These are phyloP conservation scores for Aspergillus fructus DNA, from an alignment of 2,329 filamentous ascomycete species.

Conservation along the genomic window DNA sequence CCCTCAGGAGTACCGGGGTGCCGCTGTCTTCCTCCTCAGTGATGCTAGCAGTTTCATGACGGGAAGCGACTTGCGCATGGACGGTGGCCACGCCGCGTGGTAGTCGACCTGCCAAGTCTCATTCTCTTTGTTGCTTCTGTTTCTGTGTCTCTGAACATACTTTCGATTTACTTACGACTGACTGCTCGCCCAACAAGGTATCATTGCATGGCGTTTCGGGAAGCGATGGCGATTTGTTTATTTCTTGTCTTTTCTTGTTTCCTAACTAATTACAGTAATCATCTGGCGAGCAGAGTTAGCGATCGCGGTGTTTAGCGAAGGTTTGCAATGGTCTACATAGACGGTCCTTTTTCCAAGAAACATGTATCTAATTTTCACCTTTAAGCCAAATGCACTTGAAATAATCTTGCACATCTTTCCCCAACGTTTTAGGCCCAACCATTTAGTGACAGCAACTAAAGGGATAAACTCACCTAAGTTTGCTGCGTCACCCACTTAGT, in stretches of 20 bases:
- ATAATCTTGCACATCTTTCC: not conserved
- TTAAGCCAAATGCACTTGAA: not conserved
- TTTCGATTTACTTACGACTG: not conserved
- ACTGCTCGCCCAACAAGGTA: not conserved
- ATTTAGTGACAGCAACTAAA: constrained; percentile 4
- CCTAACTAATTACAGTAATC: not conserved
- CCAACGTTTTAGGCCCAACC: not conserved
- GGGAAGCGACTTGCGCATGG: constrained; percentile 54
- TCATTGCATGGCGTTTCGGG: constrained; percentile 2
- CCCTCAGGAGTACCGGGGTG: constrained; percentile 67
- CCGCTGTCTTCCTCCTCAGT: constrained; percentile 48
- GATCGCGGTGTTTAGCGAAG: constrained; percentile 6
- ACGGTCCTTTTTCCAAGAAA: constrained; percentile 4
- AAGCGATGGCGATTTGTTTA: not conserved
- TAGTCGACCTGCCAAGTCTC: constrained; percentile 29
- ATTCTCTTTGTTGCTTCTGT: not conserved
- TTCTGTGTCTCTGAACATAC: not conserved
- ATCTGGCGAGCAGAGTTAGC: constrained; percentile 1
- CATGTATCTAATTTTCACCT: constrained; percentile 7
- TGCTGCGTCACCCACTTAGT: constrained; percentile 15
- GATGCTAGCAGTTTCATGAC: constrained; percentile 57
- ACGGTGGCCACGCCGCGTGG: constrained; percentile 57
- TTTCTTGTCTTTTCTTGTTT: not conserved
- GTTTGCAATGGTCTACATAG: constrained; percentile 11
- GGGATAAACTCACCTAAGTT: constrained; percentile 14